Conservation (phyloP, 768 basidiomycete species). For the Leccinum arenicola region DNA sequence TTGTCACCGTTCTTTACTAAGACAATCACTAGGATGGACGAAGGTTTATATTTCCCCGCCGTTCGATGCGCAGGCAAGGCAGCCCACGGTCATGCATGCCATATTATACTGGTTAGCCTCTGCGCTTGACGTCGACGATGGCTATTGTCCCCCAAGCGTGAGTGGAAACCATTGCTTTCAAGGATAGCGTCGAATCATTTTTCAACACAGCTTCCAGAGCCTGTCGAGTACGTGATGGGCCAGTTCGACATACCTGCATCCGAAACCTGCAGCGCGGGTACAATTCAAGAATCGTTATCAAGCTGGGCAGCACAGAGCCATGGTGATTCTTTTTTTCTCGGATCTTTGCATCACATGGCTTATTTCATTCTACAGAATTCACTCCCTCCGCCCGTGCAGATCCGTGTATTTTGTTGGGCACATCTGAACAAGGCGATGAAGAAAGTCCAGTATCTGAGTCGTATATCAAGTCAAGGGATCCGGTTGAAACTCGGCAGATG, state of each 20-base stretch:
- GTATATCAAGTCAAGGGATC: slow-evolving; percentile 25
- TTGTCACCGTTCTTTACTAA: neutral
- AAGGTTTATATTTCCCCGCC: slow-evolving; percentile 50
- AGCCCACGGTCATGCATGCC: slow-evolving; percentile 52
- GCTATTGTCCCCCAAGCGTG: slow-evolving; percentile 27
- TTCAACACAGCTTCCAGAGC: slow-evolving; percentile 28
- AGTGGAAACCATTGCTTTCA: slow-evolving; percentile 3
- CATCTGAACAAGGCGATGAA: slow-evolving; percentile 23
- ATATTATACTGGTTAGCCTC: slow-evolving; percentile 58
- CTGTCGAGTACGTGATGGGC: slow-evolving; percentile 30
- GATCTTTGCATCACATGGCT: neutral
- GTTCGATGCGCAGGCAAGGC: slow-evolving; percentile 36
- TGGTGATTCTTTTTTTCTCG: slow-evolving; percentile 16
- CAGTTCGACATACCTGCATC: slow-evolving; percentile 25
- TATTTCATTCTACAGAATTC: slow-evolving; percentile 15
- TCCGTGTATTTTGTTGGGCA: slow-evolving; percentile 9
- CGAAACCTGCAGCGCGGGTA: slow-evolving; percentile 15
- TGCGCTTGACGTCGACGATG: slow-evolving; percentile 36
- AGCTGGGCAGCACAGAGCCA: slow-evolving; percentile 32
- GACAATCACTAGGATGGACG: slow-evolving; percentile 44
- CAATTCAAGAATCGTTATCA: slow-evolving; percentile 27
- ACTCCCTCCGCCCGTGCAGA: slow-evolving; percentile 22
- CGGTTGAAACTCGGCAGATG: slow-evolving; percentile 26
- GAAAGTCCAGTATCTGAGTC: slow-evolving; percentile 5
- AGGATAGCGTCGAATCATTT: neutral